Evolutionary conservation across 345 rosid genomes (phyloP), one percentile per base, ranked within the genome.

Genomic region (Conringia planisiliqua): DNA sequence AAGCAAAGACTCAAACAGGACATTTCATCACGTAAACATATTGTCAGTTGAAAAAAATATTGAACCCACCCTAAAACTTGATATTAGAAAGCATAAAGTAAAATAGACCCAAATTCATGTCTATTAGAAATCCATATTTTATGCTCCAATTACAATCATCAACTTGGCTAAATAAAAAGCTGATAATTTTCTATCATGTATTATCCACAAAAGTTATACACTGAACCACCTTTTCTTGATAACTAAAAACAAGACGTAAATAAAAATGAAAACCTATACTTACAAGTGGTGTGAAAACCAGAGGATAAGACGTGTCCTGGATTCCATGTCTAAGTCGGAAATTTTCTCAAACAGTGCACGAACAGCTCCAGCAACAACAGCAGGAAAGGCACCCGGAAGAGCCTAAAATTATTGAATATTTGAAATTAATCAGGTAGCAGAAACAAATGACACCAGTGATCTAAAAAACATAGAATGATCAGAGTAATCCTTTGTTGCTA

Each of bases 341-440:
- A 95, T 90, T 81, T 83, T 95, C 76, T 92, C 98, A 87, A 95
- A 95, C 67, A 95, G 93, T 35, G 91, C 94, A 79, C 98, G 97
- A 64, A 95, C 98, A 51, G 97, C 98, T 22, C 96, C 96, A 66
- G 99, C 99, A 61, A 95, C 96, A 81, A 95, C 99, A 75, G 98
- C 94, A 75, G 99, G 99, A 84, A 95, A 95, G 80, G 99, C 99
- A 70, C 98, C 99, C 62, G 99, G 98, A 79, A 95, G 99, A 83
- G 99, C 99, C 99, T 95, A 78, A 66, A 75, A 71, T 60, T 73
- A 58, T 82, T 20, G 4, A 44, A 42, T 26, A 72, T 10, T 75
- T 85, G 80, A 82, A 78, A 65, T 65, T 55, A 78, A 65, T 65
- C 58, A 68, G 72, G 56, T 52, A 12, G 3, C 27, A 52, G 42